phyloP scores from a whole-genome alignment of 495 filamentous ascomycete species.

The Xylaria cubensis region DNA sequence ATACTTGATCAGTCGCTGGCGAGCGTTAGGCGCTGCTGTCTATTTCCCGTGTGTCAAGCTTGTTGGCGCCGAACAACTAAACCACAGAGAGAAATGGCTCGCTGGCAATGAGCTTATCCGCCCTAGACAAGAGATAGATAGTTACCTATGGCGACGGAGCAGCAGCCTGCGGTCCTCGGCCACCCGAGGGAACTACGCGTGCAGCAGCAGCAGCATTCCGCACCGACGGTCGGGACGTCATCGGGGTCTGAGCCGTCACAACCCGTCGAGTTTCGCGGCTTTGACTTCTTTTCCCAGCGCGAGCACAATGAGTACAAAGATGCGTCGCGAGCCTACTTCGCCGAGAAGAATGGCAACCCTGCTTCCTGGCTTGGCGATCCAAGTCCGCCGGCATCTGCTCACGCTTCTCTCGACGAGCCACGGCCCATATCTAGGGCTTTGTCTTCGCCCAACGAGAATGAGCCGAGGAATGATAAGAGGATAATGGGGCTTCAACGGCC shows the following conservation, averaged over 20 bases:
- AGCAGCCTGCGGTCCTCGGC: constrained; percentile 27
- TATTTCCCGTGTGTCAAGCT: not conserved
- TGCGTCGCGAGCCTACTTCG: constrained; percentile 39
- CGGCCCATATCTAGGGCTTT: constrained; percentile 1
- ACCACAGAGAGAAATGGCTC: constrained; percentile 4
- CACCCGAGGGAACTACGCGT: constrained; percentile 24
- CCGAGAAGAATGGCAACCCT: constrained; percentile 32
- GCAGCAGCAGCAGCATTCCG: constrained; percentile 12
- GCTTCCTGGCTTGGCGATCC: constrained; percentile 41
- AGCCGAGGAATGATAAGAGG: constrained; percentile 19
- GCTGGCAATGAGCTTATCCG: constrained; percentile 7
- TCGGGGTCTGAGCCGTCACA: constrained; percentile 23
- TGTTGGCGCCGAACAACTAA: not conserved
- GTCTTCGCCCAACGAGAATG: not conserved
- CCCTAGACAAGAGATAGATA: constrained; percentile 10
- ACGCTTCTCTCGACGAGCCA: constrained; percentile 26
- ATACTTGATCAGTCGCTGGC: constrained; percentile 4
- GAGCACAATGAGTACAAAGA: constrained; percentile 39
- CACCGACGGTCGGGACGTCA: constrained; percentile 11
- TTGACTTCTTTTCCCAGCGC: constrained; percentile 40
- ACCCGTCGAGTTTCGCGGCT: constrained; percentile 40
- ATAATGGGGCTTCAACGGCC: constrained; percentile 38
- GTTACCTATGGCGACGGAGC: constrained; percentile 22
- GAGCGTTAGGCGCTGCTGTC: constrained; percentile 19
- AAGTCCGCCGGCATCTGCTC: constrained; percentile 35